Base-by-base conservation (phyloP, 1,284 basidiomycete genomes). In the Malassezia restricta region DNA sequence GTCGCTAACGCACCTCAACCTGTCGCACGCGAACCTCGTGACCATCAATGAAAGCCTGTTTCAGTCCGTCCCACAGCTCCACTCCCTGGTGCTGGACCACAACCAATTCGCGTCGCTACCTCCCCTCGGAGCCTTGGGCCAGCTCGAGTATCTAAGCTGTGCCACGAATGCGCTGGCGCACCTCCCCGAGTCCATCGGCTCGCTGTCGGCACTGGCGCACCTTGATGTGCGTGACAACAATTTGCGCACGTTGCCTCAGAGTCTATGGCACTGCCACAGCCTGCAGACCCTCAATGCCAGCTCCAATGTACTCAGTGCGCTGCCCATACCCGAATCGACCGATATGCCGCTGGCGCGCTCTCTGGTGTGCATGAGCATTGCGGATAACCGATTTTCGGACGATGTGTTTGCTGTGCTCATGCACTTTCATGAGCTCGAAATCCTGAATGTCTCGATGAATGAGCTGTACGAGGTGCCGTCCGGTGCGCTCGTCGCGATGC, bases 361-460 rank as follows among this genome's bases (percentile, higher is more conserved):
- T 6, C 79, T 94, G 12, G 80, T 84, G 66, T 79, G 81, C 62
- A 78, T 96, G 0, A 87, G 85, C 65, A 79, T 95, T 1, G 90
- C 86, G 48, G 91, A 98, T 77, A 98, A 98, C 72, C 79, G 80
- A 17, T 77, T 95, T 17, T 82, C 82, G 5, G 87, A 95, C 68
- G 87, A 94, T 33, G 79, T 82, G 8, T 80, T 96, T 43, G 83
- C 82, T 58, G 77, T 86, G 24, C 77, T 96, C 59, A 82, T 85
- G 61, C 79, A 95, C 9, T 79, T 73, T 11, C 45, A 55, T 17
- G 55, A 61, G 35, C 62, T 73, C 46, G 65, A 79, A 3, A 82
- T 90, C 2, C 80, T 98, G 51, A 98, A 98, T 64, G 77, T 98
- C 31, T 89, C 87, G 51, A 96, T 95, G 77, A 99, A 99, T 75